Evolutionary conservation across 1,139 yeast species (phyloP).

Genomic region (Yarrowia galli): DNA sequence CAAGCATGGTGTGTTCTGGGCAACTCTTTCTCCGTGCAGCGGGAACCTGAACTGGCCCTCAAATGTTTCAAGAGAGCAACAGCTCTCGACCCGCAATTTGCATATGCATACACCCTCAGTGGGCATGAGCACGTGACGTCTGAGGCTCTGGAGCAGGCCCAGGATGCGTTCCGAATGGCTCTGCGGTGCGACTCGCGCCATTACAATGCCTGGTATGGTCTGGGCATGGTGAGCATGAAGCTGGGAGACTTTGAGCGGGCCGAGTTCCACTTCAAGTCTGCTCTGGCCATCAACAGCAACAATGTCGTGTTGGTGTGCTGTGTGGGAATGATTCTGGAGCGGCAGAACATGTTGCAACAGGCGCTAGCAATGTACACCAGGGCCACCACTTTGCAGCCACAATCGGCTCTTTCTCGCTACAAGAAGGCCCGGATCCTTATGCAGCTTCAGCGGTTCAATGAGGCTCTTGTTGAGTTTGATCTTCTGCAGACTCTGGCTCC

Average conservation of each 20-base stretch:
- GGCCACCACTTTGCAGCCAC: constrained; percentile 86
- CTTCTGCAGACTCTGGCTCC: constrained; percentile 79
- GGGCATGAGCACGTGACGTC: constrained; percentile 92
- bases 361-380: constrained; percentile 84
- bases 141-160: constrained; percentile 91
- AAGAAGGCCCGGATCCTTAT: constrained; percentile 86
- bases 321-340: constrained; percentile 92
- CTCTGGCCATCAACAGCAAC: constrained; percentile 86
- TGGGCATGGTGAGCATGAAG: constrained; percentile 92
- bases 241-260: constrained; percentile 86
- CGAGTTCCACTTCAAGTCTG: constrained; percentile 85
- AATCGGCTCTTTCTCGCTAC: constrained; percentile 84
- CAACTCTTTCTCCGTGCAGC: constrained; percentile 79
- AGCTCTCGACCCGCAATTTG: constrained; percentile 70
- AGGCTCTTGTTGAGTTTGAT: constrained; percentile 79
- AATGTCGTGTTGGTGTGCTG: constrained; percentile 92
- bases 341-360: constrained; percentile 67
- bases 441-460: constrained; percentile 70
- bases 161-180: constrained; percentile 82
- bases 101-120: constrained; percentile 89
- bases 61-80: constrained; percentile 85
- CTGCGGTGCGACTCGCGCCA: constrained; percentile 79
- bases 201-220: constrained; percentile 94
- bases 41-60: constrained; percentile 91
- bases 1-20: constrained; percentile 95